Conservation (phyloP, 2,329 filamentous ascomycete genomes). For the Bipolaris bicolor region DNA sequence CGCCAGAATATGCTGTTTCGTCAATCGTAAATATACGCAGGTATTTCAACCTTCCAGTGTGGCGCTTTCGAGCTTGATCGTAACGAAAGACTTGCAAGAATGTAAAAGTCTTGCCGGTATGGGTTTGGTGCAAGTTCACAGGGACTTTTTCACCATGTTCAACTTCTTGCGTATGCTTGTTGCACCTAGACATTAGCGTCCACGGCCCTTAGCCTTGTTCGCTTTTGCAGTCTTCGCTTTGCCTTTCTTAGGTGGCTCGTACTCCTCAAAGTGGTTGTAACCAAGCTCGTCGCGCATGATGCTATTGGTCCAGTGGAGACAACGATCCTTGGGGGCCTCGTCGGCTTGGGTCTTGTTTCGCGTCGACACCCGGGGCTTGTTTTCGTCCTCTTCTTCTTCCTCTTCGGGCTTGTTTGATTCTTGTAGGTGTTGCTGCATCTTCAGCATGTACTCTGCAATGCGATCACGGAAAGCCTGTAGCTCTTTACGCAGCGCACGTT, state of each 20-base stretch:
- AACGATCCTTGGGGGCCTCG: constrained; percentile 60
- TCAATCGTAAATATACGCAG: constrained; percentile 25
- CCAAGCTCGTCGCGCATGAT: constrained; percentile 64
- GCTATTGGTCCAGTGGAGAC: constrained; percentile 69
- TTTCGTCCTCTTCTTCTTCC: constrained; percentile 52
- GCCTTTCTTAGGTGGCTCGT: constrained; percentile 56
- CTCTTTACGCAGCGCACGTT: constrained; percentile 87
- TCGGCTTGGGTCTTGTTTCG: constrained; percentile 66
- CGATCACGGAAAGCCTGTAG: constrained; percentile 75
- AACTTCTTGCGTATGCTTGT: constrained; percentile 8
- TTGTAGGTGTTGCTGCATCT: constrained; percentile 74
- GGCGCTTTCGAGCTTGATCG: background rate
- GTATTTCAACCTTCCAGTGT: background rate
- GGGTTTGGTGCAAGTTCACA: background rate
- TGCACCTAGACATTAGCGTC: constrained; percentile 21
- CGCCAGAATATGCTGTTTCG: constrained; percentile 21
- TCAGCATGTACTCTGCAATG: constrained; percentile 80
- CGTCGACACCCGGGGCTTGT: constrained; percentile 64
- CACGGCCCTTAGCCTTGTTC: constrained; percentile 36
- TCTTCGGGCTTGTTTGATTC: constrained; percentile 59
- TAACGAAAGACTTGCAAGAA: background rate
- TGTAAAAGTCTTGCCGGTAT: background rate
- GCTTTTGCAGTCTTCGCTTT: constrained; percentile 49
- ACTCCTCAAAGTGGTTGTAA: constrained; percentile 64
- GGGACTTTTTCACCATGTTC: background rate